A percentile compares a stretch with the other conserved stretches of the same genome.
Conservation (phyloP, 2,329 filamentous ascomycete genomes). For the Helotiales sp. region DNA sequence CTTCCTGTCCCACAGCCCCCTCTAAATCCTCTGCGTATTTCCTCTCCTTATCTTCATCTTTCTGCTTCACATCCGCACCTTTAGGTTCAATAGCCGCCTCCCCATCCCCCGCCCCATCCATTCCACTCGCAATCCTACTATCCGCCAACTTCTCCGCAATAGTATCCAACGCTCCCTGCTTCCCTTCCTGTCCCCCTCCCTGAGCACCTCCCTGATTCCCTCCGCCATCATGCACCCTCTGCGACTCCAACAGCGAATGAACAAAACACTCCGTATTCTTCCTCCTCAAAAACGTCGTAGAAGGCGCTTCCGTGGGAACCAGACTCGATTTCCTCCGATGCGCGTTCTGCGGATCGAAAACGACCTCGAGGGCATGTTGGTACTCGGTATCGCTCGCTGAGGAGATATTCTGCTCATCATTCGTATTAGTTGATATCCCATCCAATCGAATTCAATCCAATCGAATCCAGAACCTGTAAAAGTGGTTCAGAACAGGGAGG, state of each 20-base stretch:
- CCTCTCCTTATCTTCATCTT: slow-evolving; percentile 12
- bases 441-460: no score
- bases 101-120: no score
- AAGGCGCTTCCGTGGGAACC: slow-evolving; percentile 49
- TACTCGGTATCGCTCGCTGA: slow-evolving; percentile 36
- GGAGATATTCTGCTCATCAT: slow-evolving; percentile 28
- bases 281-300: slow-evolving; percentile 38
- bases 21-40: no score
- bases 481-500: neutral
- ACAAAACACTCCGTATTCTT: slow-evolving; percentile 61
- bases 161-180: slow-evolving; percentile 27
- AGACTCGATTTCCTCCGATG: slow-evolving; percentile 68
- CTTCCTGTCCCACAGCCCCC: slow-evolving; percentile 47
- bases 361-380: slow-evolving; percentile 47
- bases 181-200: no score
- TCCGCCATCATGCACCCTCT: slow-evolving; percentile 40
- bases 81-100: neutral
- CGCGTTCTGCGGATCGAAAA: slow-evolving; percentile 60
- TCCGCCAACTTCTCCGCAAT: slow-evolving; percentile 30
- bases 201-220: slow-evolving; percentile 28
- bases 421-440: no score
- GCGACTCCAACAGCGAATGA: slow-evolving; percentile 62
- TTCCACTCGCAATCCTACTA: slow-evolving; percentile 12
- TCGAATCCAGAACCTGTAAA: no score
- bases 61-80: slow-evolving; percentile 14